phyloP scores from a whole-genome alignment of 73 alveolate species.

The Stentor coeruleus region DNA sequence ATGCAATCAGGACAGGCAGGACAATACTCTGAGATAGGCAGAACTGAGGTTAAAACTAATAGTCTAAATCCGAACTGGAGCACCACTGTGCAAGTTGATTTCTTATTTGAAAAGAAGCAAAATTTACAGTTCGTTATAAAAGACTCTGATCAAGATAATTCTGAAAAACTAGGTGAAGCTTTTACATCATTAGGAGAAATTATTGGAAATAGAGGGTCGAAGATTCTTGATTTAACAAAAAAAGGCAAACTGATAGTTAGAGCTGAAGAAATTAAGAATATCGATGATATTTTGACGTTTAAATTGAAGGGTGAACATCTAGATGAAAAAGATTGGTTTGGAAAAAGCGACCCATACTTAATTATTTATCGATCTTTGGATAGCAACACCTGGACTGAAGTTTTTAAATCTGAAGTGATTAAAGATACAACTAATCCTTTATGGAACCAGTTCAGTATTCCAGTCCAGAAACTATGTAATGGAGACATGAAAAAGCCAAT shows the following conservation, averaged over 20 bases:
- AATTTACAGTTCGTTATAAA: constrained; percentile 44
- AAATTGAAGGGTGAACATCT: constrained; percentile 5
- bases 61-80: constrained; percentile 66
- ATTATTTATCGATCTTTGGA: constrained; percentile 37
- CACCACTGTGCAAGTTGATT: constrained; percentile 53
- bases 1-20: constrained; percentile 16
- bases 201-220: not conserved
- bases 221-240: not conserved
- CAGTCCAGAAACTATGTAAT: constrained; percentile 27
- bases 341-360: constrained; percentile 48
- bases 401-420: constrained; percentile 41
- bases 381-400: constrained; percentile 24
- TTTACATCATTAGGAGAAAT: not conserved
- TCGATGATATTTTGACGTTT: not conserved
- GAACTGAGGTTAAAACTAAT: constrained; percentile 54
- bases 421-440: constrained; percentile 37
- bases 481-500: constrained; percentile 27
- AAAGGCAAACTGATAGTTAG: not conserved
- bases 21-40: constrained; percentile 32
- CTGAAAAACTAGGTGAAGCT: not conserved
- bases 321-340: constrained; percentile 40
- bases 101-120: constrained; percentile 75
- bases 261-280: not conserved
- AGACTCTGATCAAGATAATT: constrained; percentile 1
- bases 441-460: constrained; percentile 39